Percentiles rank a stretch among this genome's conserved stretches.
These are phyloP conservation scores for Ceratocystis colombiana DNA, from an alignment of 2,329 filamentous ascomycete species.

Conservation along the genomic window DNA sequence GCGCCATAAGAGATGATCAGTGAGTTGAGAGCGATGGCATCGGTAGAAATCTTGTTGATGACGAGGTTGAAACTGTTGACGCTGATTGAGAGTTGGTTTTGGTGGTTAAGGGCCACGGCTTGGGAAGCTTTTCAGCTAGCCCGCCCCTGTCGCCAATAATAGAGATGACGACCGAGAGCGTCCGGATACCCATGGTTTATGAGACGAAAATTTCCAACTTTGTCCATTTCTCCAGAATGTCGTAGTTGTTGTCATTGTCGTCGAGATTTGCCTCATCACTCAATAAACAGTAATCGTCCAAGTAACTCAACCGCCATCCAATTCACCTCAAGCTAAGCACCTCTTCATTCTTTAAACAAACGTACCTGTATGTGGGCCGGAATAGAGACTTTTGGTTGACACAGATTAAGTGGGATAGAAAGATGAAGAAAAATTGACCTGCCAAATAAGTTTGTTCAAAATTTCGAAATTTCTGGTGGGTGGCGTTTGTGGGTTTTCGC, in stretches of 20 bases:
- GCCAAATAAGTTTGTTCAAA: slow-evolving; percentile 23
- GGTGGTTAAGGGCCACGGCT: not conserved
- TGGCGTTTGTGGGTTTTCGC: slow-evolving; percentile 25
- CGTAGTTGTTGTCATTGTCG: not conserved
- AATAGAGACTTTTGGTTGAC: slow-evolving; percentile 25
- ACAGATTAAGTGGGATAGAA: slow-evolving; percentile 22
- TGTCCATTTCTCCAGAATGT: not conserved
- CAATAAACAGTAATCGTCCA: not conserved
- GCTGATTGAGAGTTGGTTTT: not conserved
- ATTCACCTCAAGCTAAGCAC: slow-evolving; percentile 2
- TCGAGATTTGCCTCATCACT: not conserved
- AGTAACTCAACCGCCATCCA: not conserved
- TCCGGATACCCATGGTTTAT: not conserved
- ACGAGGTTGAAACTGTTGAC: not conserved
- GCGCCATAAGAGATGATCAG: not conserved
- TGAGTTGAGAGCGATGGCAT: not conserved
- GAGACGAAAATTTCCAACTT: not conserved
- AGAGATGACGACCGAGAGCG: not conserved
- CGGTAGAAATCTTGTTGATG: slow-evolving; percentile 1
- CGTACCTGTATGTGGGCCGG: slow-evolving; percentile 25
- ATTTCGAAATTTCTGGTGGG: slow-evolving; percentile 22
- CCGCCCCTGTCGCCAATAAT: not conserved
- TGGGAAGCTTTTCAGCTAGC: not conserved
- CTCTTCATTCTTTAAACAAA: slow-evolving; percentile 13
- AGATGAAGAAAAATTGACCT: slow-evolving; percentile 18